Base-by-base conservation (phyloP, 106 monocot genomes). In the Allium fistulosum region DNA sequence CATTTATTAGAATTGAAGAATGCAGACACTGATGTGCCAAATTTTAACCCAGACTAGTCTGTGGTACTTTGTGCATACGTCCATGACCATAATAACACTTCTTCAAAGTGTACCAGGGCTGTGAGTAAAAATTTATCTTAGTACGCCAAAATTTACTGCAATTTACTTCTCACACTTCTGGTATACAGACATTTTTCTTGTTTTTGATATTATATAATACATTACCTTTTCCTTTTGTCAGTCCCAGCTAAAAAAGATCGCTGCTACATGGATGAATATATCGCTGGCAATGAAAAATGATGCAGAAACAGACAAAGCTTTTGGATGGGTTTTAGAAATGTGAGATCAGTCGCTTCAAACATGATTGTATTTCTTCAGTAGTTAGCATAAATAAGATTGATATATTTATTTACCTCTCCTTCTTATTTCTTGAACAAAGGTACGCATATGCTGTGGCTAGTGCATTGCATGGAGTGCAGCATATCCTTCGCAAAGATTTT, bases 311-410 rank as follows among this genome's bases (percentile, higher is more conserved):
- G 96, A 92, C 74, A 82, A 92, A 82, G 79, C 82, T 57, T 97
- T 97, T 77, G 92, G 92, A 82, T 97, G 96, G 96, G 96, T 97
- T 51, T 71, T 97, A 69, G 96, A 97, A 80, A 97, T 97, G 96
- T 96, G 62, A 78, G 79, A 57, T 68, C 46, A 57, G 48, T 50
- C 61, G 8, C 11, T 60, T 18, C 4, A 11, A 52, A 13, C 60
- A 6, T 58, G 10, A 18, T 45, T 56, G 17, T 57, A 53, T 50
- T 14, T 16, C 53, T 53, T 67, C 0, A 11, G 57, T 69, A 69
- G 53, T 7, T 46, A 69, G 52, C 51, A 53, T 26, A 7, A 51
- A 27, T 22, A 67, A 12, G 10, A n/a, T 2, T 11, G 22, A 12
- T 67, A 51, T 53, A 22, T 52, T 52, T 51, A 67, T 27, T 67